phyloP scores from a whole-genome alignment of 441 rosid genomes.

The Bocquillonia castaneifolia region DNA sequence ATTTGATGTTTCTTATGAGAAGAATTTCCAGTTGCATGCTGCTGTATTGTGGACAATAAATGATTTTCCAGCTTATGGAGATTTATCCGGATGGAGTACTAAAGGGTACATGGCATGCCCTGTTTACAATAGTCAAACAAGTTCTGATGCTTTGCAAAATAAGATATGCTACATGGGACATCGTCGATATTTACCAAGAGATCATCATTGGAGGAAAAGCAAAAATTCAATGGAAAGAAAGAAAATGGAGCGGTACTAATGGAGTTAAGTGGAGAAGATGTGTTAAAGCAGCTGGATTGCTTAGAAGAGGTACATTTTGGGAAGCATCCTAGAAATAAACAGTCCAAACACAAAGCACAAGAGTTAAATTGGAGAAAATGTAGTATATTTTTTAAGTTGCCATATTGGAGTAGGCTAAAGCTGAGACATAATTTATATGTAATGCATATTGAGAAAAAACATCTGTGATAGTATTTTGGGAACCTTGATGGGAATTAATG shows the following conservation, averaged over 20 bases:
- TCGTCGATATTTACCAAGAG: neutral
- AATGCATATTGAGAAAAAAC: neutral
- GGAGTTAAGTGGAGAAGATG: neutral
- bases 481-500: neutral
- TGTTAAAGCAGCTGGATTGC: neutral
- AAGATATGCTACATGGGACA: constrained; percentile 19
- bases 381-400: neutral
- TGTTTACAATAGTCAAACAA: no score
- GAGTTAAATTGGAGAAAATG: neutral
- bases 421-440: neutral
- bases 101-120: neutral
- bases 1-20: neutral
- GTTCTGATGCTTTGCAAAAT: neutral
- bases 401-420: neutral
- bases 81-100: constrained; percentile 11
- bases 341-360: neutral
- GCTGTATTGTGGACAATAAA: neutral
- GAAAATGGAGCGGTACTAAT: neutral
- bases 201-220: neutral
- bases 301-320: accelerated
- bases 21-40: neutral
- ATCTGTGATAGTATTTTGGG: constrained; percentile 2
- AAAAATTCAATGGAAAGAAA: neutral
- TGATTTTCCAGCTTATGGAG: neutral
- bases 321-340: neutral